A percentile compares a stretch with the other conserved stretches of the same genome.
phyloP scores from a whole-genome alignment of 192 early-diverging fungal species.

The Coemansia sp. region DNA sequence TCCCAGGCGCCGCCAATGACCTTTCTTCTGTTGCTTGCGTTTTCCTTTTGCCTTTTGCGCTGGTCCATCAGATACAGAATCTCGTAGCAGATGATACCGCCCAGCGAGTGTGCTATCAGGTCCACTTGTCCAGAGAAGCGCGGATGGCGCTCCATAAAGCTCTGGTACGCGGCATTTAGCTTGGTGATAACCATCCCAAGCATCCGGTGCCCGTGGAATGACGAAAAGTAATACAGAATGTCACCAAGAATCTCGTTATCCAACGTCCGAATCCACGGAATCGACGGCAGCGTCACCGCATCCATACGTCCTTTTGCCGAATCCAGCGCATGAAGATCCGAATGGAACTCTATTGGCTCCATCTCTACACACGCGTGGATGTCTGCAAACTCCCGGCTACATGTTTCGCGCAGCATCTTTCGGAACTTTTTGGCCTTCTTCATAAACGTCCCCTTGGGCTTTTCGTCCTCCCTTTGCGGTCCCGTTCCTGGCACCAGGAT shows the following conservation, averaged over 20 bases:
- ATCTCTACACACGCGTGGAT: constrained; percentile 31
- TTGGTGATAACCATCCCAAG: constrained; percentile 57
- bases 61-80: constrained; percentile 53
- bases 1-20: constrained; percentile 11
- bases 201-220: constrained; percentile 55
- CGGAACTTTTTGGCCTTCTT: constrained; percentile 37
- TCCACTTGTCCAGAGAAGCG: constrained; percentile 62
- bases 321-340: constrained; percentile 33
- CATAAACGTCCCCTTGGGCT: constrained; percentile 42
- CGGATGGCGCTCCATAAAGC: constrained; percentile 60
- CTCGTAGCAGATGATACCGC: constrained; percentile 70
- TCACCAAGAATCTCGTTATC: constrained; percentile 53
- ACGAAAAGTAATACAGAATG: constrained; percentile 52
- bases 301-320: constrained; percentile 43
- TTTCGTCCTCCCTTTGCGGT: constrained; percentile 43
- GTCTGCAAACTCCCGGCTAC: constrained; percentile 25
- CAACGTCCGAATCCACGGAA: constrained; percentile 54
- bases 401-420: constrained; percentile 21
- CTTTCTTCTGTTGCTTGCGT: not conserved
- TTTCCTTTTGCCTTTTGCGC: not conserved
- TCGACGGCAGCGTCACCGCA: constrained; percentile 50
- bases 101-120: constrained; percentile 68
- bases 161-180: constrained; percentile 59
- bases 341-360: constrained; percentile 38
- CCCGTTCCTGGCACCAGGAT: constrained; percentile 54